phyloP scores from a whole-genome alignment of 1,284 basidiomycete genomes.

The Malassezia brasiliensis region DNA sequence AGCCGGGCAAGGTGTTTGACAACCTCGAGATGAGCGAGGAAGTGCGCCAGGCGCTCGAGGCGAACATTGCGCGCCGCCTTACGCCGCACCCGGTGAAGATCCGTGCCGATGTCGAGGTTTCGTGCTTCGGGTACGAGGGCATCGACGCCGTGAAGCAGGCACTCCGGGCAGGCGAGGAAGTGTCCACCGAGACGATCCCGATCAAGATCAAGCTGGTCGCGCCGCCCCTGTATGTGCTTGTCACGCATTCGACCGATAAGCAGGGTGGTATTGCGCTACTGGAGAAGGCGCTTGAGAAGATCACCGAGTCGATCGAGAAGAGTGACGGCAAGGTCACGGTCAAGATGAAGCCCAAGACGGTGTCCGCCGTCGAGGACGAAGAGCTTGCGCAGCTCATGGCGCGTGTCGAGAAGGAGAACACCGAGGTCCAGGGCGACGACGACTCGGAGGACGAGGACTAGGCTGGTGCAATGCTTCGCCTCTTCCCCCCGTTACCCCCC shows the following conservation, averaged over 20 bases:
- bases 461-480: not conserved
- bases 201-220: conserved; percentile 96
- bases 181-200: conserved; percentile 79
- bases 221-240: conserved; percentile 88
- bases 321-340: conserved; percentile 65
- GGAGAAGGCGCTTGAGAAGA: conserved; percentile 83
- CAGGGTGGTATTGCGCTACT: conserved; percentile 82
- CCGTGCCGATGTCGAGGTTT: conserved; percentile 92
- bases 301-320: conserved; percentile 75
- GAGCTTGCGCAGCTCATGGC: conserved; percentile 48
- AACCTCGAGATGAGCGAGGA: conserved; percentile 57
- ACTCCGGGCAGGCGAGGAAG: conserved; percentile 71
- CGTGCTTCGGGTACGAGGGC: conserved; percentile 92
- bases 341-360: conserved; percentile 71
- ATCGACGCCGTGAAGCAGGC: conserved; percentile 96
- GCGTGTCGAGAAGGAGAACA: conserved; percentile 47
- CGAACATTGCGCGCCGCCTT: conserved; percentile 84
- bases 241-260: conserved; percentile 95
- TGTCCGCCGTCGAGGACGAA: conserved; percentile 46
- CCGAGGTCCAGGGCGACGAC: conserved; percentile 47
- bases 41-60: conserved; percentile 62
- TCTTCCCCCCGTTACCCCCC: too few species aligned
- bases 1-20: conserved; percentile 74
- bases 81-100: conserved; percentile 98
- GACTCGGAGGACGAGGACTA: conserved; percentile 19